Percentiles rank a stretch among this genome's conserved stretches.
Evolutionary conservation across 2,329 filamentous ascomycete genomes (phyloP).

Genomic region (Arachnopeziza araneosa): DNA sequence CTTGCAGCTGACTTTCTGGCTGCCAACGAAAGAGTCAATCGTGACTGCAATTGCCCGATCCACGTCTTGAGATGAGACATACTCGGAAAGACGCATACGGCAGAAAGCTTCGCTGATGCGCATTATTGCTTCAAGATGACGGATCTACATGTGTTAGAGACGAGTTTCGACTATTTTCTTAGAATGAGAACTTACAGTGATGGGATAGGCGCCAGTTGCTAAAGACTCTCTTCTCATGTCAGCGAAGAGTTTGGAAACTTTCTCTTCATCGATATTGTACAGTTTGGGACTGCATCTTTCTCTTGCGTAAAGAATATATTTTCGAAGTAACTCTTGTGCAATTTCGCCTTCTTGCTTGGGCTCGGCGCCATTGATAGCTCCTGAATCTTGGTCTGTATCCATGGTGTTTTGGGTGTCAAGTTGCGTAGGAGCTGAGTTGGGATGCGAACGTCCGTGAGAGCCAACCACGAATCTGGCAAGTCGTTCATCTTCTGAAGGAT

Average conservation of each 20-base stretch:
- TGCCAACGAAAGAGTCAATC: slow-evolving; percentile 91
- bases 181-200: slow-evolving; percentile 65
- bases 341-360: slow-evolving; percentile 65
- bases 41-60: slow-evolving; percentile 96
- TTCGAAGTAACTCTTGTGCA: slow-evolving; percentile 82
- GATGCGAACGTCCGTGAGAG: slow-evolving; percentile 88
- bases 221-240: slow-evolving; percentile 93
- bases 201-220: slow-evolving; percentile 93
- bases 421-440: slow-evolving; percentile 42
- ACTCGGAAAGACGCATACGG: slow-evolving; percentile 97
- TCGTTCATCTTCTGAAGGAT: slow-evolving; percentile 86
- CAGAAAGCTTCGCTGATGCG: slow-evolving; percentile 91
- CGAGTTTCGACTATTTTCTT: background rate
- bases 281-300: slow-evolving; percentile 87
- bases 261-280: slow-evolving; percentile 97
- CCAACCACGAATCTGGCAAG: slow-evolving; percentile 92
- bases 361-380: slow-evolving; percentile 37
- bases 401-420: slow-evolving; percentile 49
- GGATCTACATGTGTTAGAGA: slow-evolving; percentile 54
- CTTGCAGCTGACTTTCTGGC: slow-evolving; percentile 96
- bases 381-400: slow-evolving; percentile 53
- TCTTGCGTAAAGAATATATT: slow-evolving; percentile 94
- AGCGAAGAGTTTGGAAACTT: slow-evolving; percentile 86
- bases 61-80: slow-evolving; percentile 84
- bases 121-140: slow-evolving; percentile 96